Evolutionary conservation across 768 basidiomycete species (phyloP).

Genomic region (Punctularia strigosozonata): DNA sequence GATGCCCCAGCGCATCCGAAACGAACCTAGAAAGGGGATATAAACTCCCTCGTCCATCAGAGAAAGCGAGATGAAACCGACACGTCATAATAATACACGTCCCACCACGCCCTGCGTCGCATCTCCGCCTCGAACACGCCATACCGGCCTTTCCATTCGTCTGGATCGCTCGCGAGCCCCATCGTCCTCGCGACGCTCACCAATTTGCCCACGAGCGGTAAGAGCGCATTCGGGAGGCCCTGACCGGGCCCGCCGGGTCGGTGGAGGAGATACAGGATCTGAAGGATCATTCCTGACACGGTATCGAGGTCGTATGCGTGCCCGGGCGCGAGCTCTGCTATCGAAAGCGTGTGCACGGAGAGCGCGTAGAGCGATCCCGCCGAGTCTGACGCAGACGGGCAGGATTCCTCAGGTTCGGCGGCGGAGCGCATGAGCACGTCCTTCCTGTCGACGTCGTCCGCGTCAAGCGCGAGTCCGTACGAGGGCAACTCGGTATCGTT

Average conservation of each 20-base stretch:
- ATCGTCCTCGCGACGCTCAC: slow-evolving; percentile 53
- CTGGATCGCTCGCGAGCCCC: slow-evolving; percentile 51
- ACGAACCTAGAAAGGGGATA: slow-evolving; percentile 36
- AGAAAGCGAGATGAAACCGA: slow-evolving; percentile 24
- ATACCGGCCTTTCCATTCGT: slow-evolving; percentile 35
- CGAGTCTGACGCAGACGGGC: slow-evolving; percentile 11
- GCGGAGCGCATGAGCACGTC: background rate
- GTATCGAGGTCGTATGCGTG: slow-evolving; percentile 41
- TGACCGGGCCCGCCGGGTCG: too few relatives aligned
- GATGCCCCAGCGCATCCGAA: slow-evolving; percentile 54
- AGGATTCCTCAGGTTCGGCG: too few relatives aligned
- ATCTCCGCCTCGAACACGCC: slow-evolving; percentile 39
- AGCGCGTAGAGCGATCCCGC: slow-evolving; percentile 33
- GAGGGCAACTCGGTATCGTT: too few relatives aligned
- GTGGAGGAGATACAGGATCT: slow-evolving; percentile 41
- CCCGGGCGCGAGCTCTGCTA: slow-evolving; percentile 33
- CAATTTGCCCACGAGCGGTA: slow-evolving; percentile 57
- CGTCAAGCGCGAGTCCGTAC: too few relatives aligned
- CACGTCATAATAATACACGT: slow-evolving; percentile 68
- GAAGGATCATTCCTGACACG: slow-evolving; percentile 45
- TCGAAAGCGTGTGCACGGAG: slow-evolving; percentile 33
- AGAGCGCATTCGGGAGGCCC: background rate
- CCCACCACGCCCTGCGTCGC: slow-evolving; percentile 64
- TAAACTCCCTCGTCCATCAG: background rate
- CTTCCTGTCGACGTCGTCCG: too few relatives aligned